Conservation (phyloP, 1,284 basidiomycete species). For the Pisolithus thermaeus region DNA sequence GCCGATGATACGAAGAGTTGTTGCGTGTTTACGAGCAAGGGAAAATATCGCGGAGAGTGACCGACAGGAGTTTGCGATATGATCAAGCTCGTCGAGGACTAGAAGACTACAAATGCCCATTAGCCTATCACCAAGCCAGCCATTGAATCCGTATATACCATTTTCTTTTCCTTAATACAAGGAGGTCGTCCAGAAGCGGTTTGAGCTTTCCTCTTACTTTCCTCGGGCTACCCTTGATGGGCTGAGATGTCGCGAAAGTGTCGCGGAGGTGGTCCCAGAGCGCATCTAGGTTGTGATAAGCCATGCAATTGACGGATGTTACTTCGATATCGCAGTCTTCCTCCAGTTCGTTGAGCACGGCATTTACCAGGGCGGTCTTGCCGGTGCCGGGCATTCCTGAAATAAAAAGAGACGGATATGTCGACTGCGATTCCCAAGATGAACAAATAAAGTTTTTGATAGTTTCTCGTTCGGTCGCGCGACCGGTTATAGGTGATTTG, state of each 20-base stretch:
- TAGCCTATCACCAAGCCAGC: not conserved
- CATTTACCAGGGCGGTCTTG: conserved; percentile 74
- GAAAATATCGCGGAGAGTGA: conserved; percentile 57
- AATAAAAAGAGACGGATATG: conserved; percentile 53
- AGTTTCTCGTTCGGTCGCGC: conserved; percentile 50
- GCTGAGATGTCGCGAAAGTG: conserved; percentile 38
- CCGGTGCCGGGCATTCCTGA: conserved; percentile 78
- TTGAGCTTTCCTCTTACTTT: conserved; percentile 33
- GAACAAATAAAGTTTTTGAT: conserved; percentile 54
- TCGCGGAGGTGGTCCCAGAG: conserved; percentile 66
- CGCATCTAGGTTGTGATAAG: conserved; percentile 54
- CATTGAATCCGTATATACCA: conserved; percentile 38
- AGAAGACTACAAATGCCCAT: conserved; percentile 45
- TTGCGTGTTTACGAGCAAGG: conserved; percentile 45
- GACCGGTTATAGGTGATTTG: conserved; percentile 50
- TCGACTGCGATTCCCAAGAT: conserved; percentile 33
- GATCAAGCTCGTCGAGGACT: conserved; percentile 76
- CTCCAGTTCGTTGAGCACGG: conserved; percentile 43
- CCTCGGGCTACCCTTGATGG: conserved; percentile 35
- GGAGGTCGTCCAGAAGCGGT: conserved; percentile 39
- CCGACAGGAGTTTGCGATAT: conserved; percentile 56
- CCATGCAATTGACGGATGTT: conserved; percentile 73
- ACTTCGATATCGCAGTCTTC: conserved; percentile 36
- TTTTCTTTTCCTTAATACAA: conserved; percentile 36
- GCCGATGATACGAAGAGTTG: conserved; percentile 55